Percentiles rank a stretch among this genome's conserved stretches.
phyloP scores from a whole-genome alignment of 2,329 filamentous ascomycete species.

The Penicillium sp. region DNA sequence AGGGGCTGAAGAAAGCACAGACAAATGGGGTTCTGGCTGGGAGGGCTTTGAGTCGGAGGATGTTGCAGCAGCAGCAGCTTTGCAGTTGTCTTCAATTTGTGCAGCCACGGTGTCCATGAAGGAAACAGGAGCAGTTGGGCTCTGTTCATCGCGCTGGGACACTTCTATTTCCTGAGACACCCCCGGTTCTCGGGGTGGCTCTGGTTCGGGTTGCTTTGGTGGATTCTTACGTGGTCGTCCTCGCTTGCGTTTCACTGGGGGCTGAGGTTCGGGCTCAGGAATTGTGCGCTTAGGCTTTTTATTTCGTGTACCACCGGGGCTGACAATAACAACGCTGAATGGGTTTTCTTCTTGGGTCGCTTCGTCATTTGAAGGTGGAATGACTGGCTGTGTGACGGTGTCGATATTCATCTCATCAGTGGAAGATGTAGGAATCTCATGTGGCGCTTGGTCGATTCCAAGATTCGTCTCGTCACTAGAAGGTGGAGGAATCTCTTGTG shows the following conservation, averaged over 20 bases:
- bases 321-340: conserved; percentile 18
- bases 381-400: neutral
- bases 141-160: neutral
- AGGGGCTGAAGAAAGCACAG: neutral
- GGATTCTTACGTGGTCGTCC: conserved; percentile 9
- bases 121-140: neutral
- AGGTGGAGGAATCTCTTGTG: neutral
- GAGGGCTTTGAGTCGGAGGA: neutral
- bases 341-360: neutral
- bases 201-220: neutral
- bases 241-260: conserved; percentile 18
- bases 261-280: conserved; percentile 12
- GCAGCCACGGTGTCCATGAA: neutral
- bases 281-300: conserved; percentile 13
- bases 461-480: neutral
- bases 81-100: neutral
- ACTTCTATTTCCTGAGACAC: neutral
- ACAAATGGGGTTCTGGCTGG: neutral
- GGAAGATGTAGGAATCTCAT: neutral
- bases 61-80: neutral
- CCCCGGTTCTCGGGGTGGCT: neutral
- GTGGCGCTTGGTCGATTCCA: neutral
- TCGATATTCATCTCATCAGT: neutral
- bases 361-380: neutral
- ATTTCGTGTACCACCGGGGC: neutral